Percentiles rank a stretch among this genome's conserved stretches.
Conservation (phyloP, 192 early-diverging fungal genomes). For the Linnemannia schmuckeri region DNA sequence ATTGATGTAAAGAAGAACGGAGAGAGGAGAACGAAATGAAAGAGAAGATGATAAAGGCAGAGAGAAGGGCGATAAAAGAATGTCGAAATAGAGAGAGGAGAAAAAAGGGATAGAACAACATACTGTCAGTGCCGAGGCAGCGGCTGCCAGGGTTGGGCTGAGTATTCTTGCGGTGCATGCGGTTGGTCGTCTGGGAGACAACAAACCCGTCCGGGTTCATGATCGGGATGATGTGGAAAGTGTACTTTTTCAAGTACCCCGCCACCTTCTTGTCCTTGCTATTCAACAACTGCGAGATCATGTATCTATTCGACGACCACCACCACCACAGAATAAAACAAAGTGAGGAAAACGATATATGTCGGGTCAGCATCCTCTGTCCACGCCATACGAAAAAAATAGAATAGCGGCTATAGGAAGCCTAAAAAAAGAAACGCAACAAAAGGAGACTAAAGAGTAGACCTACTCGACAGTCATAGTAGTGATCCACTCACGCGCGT, state of each 20-base stretch:
- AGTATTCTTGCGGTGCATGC: conserved; percentile 62
- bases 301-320: conserved; percentile 17
- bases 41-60: background rate
- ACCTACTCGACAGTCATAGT: conserved; percentile 64
- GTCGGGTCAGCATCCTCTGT: too few relatives aligned
- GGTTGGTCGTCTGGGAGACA: conserved; percentile 59
- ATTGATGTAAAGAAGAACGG: background rate
- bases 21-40: background rate
- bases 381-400: background rate
- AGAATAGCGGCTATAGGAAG: background rate
- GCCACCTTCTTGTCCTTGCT: conserved; percentile 50
- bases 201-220: conserved; percentile 75
- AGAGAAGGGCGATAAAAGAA: background rate
- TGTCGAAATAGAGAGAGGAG: background rate
- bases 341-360: background rate
- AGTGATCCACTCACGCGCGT: conserved; percentile 74
- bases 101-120: conserved; percentile 7
- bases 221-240: conserved; percentile 69
- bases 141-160: conserved; percentile 56
- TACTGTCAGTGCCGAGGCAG: conserved; percentile 58
- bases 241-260: conserved; percentile 60
- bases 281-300: conserved; percentile 43
- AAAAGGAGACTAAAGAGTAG: background rate
- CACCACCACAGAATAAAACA: background rate
- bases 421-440: background rate